phyloP scores from a whole-genome alignment of 352 stramenopile species.

The Pythium diclinum region DNA sequence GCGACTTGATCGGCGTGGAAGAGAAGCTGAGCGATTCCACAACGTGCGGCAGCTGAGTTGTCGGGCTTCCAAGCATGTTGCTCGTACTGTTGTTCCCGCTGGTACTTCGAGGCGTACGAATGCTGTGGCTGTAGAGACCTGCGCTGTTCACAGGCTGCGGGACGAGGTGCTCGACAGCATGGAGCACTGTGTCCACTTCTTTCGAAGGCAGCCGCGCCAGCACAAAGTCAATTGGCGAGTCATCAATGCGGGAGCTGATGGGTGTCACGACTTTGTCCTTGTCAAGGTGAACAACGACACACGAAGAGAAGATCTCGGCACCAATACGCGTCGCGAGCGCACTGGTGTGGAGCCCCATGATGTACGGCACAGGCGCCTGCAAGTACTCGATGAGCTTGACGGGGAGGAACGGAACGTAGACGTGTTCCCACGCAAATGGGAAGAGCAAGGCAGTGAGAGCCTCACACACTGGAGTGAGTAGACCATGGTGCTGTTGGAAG shows the following conservation, averaged over 20 bases:
- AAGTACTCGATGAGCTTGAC: slow-evolving; percentile 83
- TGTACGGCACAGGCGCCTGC: slow-evolving; percentile 79
- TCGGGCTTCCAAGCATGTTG: background rate
- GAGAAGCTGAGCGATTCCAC: slow-evolving; percentile 25
- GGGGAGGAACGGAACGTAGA: slow-evolving; percentile 84
- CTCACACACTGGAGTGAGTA: slow-evolving; percentile 77
- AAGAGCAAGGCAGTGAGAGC: slow-evolving; percentile 77
- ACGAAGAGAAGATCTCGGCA: slow-evolving; percentile 75
- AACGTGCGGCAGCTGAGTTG: slow-evolving; percentile 21
- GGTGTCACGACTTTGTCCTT: slow-evolving; percentile 81
- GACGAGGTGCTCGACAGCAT: slow-evolving; percentile 36
- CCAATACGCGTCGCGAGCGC: slow-evolving; percentile 68
- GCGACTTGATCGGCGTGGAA: background rate
- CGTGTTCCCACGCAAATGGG: slow-evolving; percentile 82
- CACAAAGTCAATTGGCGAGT: slow-evolving; percentile 49
- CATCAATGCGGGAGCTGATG: slow-evolving; percentile 53
- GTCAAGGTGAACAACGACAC: slow-evolving; percentile 80
- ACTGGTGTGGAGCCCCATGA: slow-evolving; percentile 84
- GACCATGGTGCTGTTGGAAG: slow-evolving; percentile 46
- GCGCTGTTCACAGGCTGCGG: slow-evolving; percentile 34
- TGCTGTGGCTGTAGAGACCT: background rate
- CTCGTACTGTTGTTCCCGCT: slow-evolving; percentile 1
- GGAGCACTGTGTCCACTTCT: slow-evolving; percentile 45
- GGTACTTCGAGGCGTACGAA: background rate
- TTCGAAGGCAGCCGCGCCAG: slow-evolving; percentile 42